These are phyloP conservation scores for Marasmius oreades DNA, from an alignment of 1,284 basidiomycete genomes.

Conservation along the genomic window DNA sequence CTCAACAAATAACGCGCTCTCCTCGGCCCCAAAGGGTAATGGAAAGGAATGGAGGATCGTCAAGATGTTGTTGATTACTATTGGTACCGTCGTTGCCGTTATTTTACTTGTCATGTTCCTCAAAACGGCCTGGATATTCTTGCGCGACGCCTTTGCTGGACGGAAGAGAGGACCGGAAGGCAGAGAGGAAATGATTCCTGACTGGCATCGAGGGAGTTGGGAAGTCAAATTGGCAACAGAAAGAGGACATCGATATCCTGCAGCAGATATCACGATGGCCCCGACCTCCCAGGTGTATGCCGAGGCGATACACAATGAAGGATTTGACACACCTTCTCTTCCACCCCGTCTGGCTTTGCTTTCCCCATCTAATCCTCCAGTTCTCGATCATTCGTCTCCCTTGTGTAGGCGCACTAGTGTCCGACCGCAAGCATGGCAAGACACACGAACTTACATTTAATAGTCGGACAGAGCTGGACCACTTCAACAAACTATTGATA, in stretches of 20 bases:
- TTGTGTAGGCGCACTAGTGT: background rate
- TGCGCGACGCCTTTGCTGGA: constrained; percentile 42
- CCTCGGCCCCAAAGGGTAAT: constrained; percentile 21
- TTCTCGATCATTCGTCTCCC: background rate
- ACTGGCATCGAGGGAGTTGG: constrained; percentile 62
- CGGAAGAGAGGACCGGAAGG: constrained; percentile 29
- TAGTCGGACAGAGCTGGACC: no score
- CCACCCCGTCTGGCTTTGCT: background rate
- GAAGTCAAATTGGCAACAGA: constrained; percentile 46
- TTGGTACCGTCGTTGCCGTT: constrained; percentile 50
- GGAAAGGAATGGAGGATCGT: constrained; percentile 61
- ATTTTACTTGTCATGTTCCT: constrained; percentile 59
- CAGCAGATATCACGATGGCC: constrained; percentile 11
- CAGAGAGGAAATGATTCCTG: constrained; percentile 55
- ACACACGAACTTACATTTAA: no score
- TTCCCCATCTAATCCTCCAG: background rate
- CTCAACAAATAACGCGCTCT: constrained; percentile 9
- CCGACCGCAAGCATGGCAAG: background rate
- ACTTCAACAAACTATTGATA: no score
- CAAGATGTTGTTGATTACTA: constrained; percentile 57
- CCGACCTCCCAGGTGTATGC: background rate
- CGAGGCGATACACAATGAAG: background rate
- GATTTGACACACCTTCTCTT: background rate
- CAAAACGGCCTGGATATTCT: constrained; percentile 60
- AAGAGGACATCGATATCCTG: constrained; percentile 41